Evolutionary conservation across 306 rosid species (phyloP).

Genomic region (Quercus alba): DNA sequence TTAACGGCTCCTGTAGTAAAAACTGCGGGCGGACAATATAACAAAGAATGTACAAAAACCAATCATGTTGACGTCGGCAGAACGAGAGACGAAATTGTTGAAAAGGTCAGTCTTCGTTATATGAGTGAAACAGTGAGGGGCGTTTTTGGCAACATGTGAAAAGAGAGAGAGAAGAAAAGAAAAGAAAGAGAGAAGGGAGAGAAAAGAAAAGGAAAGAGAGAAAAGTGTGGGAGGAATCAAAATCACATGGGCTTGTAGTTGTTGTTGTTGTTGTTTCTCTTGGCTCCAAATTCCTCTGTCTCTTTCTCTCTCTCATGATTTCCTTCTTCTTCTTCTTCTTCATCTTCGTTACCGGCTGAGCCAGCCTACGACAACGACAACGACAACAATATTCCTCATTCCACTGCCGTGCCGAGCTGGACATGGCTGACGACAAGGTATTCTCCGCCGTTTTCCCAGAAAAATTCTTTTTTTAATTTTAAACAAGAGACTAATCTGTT

Average conservation of each 20-base stretch:
- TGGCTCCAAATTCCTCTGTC: too few relatives aligned
- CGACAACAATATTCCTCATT: conserved; percentile 15
- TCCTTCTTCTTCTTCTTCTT: conserved; percentile 29
- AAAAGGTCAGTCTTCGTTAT: conserved; percentile 13
- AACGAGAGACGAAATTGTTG: neutral
- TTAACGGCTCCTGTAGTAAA: too few relatives aligned
- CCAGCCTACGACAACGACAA: neutral
- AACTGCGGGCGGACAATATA: too few relatives aligned
- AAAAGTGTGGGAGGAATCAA: conserved; percentile 56
- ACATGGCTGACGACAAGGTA: conserved; percentile 96
- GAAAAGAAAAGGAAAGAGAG: conserved; percentile 2
- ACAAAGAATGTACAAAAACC: neutral
- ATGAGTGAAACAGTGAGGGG: neutral
- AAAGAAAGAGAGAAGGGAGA: neutral
- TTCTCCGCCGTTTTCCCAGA: neutral
- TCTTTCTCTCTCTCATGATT: conserved; percentile 49
- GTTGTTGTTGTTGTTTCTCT: too few relatives aligned
- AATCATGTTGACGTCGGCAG: conserved; percentile 25
- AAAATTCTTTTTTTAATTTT: too few relatives aligned
- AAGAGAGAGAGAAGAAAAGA: neutral
- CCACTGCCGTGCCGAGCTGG: conserved; percentile 9
- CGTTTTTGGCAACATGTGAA: neutral
- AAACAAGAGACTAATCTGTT: neutral
- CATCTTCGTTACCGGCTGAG: conserved; percentile 25
- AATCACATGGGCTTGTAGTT: conserved; percentile 85